Conservation (phyloP, 2,329 filamentous ascomycete genomes). For the Colletotrichum sidae region DNA sequence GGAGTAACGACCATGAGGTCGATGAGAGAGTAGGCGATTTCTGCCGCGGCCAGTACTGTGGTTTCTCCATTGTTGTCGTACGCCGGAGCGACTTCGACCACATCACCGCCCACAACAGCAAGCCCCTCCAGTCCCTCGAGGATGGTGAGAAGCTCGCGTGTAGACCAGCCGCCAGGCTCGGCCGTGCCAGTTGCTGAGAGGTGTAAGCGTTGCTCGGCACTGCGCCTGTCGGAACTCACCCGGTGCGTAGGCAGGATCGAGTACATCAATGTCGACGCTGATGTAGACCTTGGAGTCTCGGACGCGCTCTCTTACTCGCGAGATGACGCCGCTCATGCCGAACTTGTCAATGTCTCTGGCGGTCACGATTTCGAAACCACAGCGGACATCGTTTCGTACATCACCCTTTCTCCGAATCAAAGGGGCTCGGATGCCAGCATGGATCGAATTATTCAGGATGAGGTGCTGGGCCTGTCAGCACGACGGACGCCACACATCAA, state of each 20-base stretch:
- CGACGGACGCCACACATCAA: not conserved
- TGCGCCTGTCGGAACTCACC: constrained; percentile 46
- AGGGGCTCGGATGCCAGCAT: constrained; percentile 71
- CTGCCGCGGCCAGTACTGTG: constrained; percentile 78
- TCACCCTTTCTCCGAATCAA: constrained; percentile 61
- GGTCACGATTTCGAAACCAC: constrained; percentile 68
- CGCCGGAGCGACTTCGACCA: constrained; percentile 82
- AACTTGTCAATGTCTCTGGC: constrained; percentile 78
- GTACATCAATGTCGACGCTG: constrained; percentile 83
- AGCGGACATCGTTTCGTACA: constrained; percentile 66
- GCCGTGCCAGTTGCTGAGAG: constrained; percentile 76
- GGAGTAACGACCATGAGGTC: constrained; percentile 68
- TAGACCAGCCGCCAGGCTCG: constrained; percentile 85
- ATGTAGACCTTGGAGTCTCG: constrained; percentile 71
- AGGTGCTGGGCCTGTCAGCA: constrained; percentile 51
- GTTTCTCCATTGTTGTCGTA: constrained; percentile 81
- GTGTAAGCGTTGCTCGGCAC: not conserved
- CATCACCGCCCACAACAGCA: constrained; percentile 81
- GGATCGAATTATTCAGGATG: constrained; percentile 68
- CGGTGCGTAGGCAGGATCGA: constrained; percentile 78
- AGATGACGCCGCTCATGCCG: constrained; percentile 72
- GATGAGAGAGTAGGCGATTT: constrained; percentile 79
- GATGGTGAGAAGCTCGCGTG: constrained; percentile 79
- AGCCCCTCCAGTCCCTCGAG: constrained; percentile 77
- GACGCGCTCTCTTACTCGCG: constrained; percentile 69